A percentile compares a stretch with the other conserved stretches of the same genome.
Conservation (phyloP, 345 rosid species). For the Corchorus olitorius region DNA sequence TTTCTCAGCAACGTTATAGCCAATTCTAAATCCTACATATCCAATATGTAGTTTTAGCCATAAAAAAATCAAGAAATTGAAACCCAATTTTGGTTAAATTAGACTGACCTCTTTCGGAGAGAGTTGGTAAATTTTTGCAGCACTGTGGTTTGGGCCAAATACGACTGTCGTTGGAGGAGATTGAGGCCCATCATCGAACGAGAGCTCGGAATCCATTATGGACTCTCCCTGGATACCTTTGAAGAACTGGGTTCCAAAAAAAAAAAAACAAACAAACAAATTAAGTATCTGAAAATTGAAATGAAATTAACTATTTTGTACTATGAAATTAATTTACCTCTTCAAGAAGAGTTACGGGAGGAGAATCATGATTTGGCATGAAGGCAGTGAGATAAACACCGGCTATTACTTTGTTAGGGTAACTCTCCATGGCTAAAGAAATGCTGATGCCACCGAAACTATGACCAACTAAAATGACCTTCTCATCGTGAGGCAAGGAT, state of each 20-base stretch:
- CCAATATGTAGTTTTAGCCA: not conserved
- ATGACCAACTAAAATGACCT: slow-evolving; percentile 44
- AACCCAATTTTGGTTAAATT: not conserved
- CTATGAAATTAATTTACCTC: slow-evolving; percentile 23
- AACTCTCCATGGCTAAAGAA: slow-evolving; percentile 41
- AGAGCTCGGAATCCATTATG: slow-evolving; percentile 19
- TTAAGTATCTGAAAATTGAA: not conserved
- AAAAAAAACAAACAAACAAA: not conserved
- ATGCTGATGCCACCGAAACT: slow-evolving; percentile 36
- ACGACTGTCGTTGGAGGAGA: slow-evolving; percentile 27
- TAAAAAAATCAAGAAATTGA: not conserved
- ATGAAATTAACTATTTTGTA: not conserved
- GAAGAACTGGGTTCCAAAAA: not conserved
- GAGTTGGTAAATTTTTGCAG: slow-evolving; percentile 27
- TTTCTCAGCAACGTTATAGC: slow-evolving; percentile 18
- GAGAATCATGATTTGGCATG: slow-evolving; percentile 30
- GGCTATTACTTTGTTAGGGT: slow-evolving; percentile 29
- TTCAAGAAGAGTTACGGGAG: slow-evolving; percentile 16
- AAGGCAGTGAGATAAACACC: slow-evolving; percentile 31
- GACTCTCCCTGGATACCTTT: slow-evolving; percentile 1
- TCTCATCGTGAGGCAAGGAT: slow-evolving; percentile 25
- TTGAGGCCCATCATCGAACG: slow-evolving; percentile 26
- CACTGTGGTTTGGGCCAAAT: slow-evolving; percentile 25
- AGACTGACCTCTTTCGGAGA: slow-evolving; percentile 32
- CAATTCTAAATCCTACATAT: slow-evolving; percentile 27